A percentile compares a stretch with the other conserved stretches of the same genome.
These are phyloP conservation scores for Aspergillus kassunensis DNA, from an alignment of 495 filamentous ascomycete genomes.

Conservation along the genomic window DNA sequence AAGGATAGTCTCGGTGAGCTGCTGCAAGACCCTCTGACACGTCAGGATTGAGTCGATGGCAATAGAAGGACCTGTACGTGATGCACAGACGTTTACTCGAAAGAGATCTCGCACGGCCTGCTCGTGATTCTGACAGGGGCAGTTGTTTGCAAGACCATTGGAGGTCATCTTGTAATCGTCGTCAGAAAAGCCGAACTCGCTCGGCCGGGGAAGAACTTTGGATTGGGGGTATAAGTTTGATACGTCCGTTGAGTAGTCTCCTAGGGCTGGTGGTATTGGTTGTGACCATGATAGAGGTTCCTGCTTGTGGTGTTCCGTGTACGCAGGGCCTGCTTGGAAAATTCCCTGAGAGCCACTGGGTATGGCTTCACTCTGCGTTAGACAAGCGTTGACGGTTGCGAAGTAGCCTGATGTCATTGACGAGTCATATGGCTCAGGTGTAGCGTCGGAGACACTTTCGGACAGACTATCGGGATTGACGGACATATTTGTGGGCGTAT, in stretches of 20 bases:
- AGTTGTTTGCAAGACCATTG: not conserved
- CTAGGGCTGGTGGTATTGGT: not conserved
- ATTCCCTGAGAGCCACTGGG: not conserved
- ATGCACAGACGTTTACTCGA: slow-evolving; percentile 19
- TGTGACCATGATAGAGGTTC: slow-evolving; percentile 13
- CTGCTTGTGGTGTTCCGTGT: slow-evolving; percentile 3
- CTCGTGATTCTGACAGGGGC: slow-evolving; percentile 23
- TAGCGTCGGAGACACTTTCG: not conserved
- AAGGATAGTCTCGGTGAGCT: slow-evolving; percentile 29
- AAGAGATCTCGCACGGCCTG: slow-evolving; percentile 18
- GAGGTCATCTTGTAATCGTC: not conserved
- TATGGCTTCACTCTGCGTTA: not conserved
- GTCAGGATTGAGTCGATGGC: slow-evolving; percentile 31
- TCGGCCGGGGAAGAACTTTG: not conserved
- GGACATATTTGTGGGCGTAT: not conserved
- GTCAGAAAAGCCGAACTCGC: slow-evolving; percentile 2
- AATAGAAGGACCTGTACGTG: slow-evolving; percentile 11
- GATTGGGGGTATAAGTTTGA: not conserved
- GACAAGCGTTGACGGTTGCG: not conserved
- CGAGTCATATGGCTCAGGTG: slow-evolving; percentile 4
- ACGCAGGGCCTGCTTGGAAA: not conserved
- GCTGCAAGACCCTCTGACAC: slow-evolving; percentile 27
- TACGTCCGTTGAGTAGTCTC: not conserved
- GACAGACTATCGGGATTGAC: not conserved
- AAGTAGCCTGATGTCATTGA: slow-evolving; percentile 2